These are phyloP conservation scores for Beauveria asiatica DNA, from an alignment of 2,329 filamentous ascomycete genomes.

Conservation along the genomic window DNA sequence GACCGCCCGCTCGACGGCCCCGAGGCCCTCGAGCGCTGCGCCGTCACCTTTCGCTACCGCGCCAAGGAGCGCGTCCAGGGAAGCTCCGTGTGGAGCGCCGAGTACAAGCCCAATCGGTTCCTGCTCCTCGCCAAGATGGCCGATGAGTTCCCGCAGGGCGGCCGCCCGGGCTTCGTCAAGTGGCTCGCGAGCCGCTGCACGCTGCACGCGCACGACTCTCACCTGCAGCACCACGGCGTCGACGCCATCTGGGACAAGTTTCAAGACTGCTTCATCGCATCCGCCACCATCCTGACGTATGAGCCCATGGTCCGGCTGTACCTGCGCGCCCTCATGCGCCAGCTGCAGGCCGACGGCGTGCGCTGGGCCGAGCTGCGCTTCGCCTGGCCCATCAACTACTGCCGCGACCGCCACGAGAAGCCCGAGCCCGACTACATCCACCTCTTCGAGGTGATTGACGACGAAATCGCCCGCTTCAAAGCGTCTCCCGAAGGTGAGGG, in stretches of 20 bases:
- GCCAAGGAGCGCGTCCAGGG: conserved; percentile 34
- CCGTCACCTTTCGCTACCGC: conserved; percentile 55
- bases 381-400: conserved; percentile 65
- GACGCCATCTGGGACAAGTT: conserved; percentile 84
- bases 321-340: conserved; percentile 59
- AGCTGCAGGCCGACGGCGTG: conserved; percentile 72
- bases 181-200: conserved; percentile 71
- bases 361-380: conserved; percentile 74
- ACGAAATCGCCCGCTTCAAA: conserved; percentile 73
- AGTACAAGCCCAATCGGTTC: conserved; percentile 51
- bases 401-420: conserved; percentile 52
- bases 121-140: conserved; percentile 56
- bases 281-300: conserved; percentile 72
- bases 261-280: conserved; percentile 60
- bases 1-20: conserved; percentile 47
- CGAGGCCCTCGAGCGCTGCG: conserved; percentile 43
- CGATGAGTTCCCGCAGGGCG: conserved; percentile 64
- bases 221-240: conserved; percentile 73
- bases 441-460: conserved; percentile 64
- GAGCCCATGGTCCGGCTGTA: conserved; percentile 81
- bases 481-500: conserved; percentile 57
- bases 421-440: conserved; percentile 60
- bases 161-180: conserved; percentile 59
- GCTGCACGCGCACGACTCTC: conserved; percentile 62
- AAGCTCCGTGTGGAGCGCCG: conserved; percentile 53